Evolutionary conservation across 345 rosid species (phyloP).

Genomic region (Citropsis articulata): DNA sequence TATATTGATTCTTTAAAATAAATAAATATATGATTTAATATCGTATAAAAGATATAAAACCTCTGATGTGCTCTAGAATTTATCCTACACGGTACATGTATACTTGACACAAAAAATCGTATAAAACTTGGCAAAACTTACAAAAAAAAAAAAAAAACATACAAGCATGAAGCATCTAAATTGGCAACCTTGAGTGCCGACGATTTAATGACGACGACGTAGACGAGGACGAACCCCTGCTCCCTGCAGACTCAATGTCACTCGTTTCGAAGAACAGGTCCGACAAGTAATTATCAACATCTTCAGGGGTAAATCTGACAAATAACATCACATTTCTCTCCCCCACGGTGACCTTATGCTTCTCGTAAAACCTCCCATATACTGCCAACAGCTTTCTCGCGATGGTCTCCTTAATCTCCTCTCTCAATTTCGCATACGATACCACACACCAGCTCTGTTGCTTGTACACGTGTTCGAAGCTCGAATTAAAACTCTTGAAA

Average conservation of each 20-base stretch:
- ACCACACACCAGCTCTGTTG: constrained; percentile 48
- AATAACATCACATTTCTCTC: constrained; percentile 15
- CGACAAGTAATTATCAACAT: constrained; percentile 52
- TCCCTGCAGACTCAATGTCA: not conserved
- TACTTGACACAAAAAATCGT: not conserved
- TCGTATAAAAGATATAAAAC: too few species aligned
- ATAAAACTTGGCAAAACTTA: not conserved
- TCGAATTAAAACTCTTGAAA: constrained; percentile 45
- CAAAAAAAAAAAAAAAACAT: too few species aligned
- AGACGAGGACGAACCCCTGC: not conserved
- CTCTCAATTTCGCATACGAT: constrained; percentile 46
- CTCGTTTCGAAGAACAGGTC: constrained; percentile 35
- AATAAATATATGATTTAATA: too few species aligned
- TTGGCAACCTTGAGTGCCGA: constrained; percentile 1
- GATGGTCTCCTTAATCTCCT: constrained; percentile 50
- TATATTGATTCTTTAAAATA: too few species aligned
- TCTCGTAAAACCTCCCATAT: constrained; percentile 51
- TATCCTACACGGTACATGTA: too few species aligned
- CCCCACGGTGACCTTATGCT: constrained; percentile 29
- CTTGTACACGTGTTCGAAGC: constrained; percentile 52
- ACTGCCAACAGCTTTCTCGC: constrained; percentile 34
- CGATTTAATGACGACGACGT: constrained; percentile 14
- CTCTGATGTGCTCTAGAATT: too few species aligned
- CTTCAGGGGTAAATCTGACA: constrained; percentile 55
- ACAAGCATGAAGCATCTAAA: not conserved